These are phyloP conservation scores for Trypanosoma lewisi DNA, from an alignment of 208 protist genomes.

Conservation along the genomic window DNA sequence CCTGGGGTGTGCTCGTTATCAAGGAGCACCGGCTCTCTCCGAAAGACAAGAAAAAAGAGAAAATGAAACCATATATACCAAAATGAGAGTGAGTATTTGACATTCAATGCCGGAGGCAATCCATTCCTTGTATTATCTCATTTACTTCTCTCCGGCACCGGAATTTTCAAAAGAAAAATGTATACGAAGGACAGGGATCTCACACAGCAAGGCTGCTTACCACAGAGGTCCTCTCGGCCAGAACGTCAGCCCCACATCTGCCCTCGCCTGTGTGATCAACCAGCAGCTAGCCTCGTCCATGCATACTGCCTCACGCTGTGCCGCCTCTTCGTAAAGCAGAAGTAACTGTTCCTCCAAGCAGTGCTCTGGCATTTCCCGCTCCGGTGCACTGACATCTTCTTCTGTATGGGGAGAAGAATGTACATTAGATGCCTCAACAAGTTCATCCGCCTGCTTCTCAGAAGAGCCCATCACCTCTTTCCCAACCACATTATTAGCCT, in stretches of 20 bases:
- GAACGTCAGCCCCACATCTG: not conserved
- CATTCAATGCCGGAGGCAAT: no score
- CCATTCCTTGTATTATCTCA: no score
- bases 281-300: not conserved
- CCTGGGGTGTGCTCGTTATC: not conserved
- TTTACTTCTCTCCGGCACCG: no score
- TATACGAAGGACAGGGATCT: not conserved
- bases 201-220: not conserved
- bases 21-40: no score
- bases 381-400: not conserved
- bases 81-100: no score
- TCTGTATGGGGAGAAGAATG: not conserved
- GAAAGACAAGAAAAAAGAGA: no score
- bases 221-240: not conserved
- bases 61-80: no score
- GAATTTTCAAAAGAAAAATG: no score
- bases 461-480: not conserved
- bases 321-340: not conserved
- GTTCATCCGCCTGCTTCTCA: not conserved
- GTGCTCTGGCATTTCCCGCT: not conserved
- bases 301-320: not conserved
- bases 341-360: not conserved
- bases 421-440: not conserved
- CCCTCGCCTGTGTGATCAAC: constrained; percentile 12
- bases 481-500: not conserved